Conservation (phyloP, 345 rosid species). For the Aquilaria malaccensis region DNA sequence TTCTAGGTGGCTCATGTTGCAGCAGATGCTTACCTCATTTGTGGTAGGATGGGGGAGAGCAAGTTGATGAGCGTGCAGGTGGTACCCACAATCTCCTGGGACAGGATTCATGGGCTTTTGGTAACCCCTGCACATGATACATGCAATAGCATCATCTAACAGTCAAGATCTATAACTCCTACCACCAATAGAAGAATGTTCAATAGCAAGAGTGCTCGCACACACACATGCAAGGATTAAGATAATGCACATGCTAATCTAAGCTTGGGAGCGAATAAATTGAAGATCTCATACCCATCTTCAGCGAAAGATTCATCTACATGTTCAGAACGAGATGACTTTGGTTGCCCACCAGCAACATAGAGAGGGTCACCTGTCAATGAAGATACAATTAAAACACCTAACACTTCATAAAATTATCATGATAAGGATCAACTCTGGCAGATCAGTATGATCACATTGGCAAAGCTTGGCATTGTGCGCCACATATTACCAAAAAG, state of each 20-base stretch:
- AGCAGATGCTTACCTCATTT: constrained; percentile 35
- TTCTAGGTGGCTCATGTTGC: background rate
- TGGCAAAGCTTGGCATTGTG: no score
- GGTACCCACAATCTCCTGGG: constrained; percentile 86
- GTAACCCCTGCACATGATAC: constrained; percentile 48
- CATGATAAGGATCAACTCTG: no score
- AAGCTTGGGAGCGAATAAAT: background rate
- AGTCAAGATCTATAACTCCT: no score
- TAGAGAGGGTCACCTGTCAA: constrained; percentile 77
- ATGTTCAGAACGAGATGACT: constrained; percentile 32
- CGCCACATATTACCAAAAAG: no score
- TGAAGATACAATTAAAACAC: background rate
- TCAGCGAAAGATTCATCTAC: constrained; percentile 44
- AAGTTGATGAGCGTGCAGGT: constrained; percentile 75
- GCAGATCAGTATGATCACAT: background rate
- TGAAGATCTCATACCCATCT: constrained; percentile 50
- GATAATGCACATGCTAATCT: no score
- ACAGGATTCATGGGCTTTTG: constrained; percentile 58
- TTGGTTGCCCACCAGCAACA: constrained; percentile 64
- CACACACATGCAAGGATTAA: background rate
- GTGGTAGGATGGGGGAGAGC: constrained; percentile 46
- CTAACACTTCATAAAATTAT: background rate
- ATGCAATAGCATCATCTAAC: no score
- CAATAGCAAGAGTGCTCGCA: no score
- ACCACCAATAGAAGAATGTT: background rate